Base-by-base conservation (phyloP, 768 basidiomycete species). In the Exidia glandulosa region DNA sequence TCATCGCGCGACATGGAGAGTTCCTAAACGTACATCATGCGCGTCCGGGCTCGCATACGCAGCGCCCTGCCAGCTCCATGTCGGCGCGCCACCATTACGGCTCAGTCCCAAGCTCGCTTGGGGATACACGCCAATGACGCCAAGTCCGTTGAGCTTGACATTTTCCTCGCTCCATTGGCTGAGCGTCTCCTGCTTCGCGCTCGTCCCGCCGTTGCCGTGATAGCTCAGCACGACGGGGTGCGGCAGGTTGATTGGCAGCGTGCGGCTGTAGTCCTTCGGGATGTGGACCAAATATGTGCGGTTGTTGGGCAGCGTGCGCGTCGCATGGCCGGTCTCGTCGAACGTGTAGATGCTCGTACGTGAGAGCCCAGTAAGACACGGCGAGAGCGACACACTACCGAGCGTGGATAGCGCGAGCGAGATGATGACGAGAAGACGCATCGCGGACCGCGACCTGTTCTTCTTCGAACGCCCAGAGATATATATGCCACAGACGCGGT, bases 201-300 rank as follows among this genome's bases (percentile, higher is more conserved):
- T 27, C 25, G 32, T 32, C 56, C 33, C 60, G 31, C 37, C 50
- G 34, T 32, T 32, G 5, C 61, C 61, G 32, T 62, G 61, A 37
- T 33, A 62, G 50, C 61, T 61, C 41, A 62, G 61, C 19, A 62
- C 60, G 23, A 62, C 25, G 10, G 61, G 25, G 34, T 61, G 60
- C 10, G 50, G 13, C 5, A n/a, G 19, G 25, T 29, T 45, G 61
- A 19, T n/a, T n/a, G n/a, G 12, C 2, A 45, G 23, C 16, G 16
- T 23, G 19, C 19, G 41, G 5, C 16, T 14, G 19, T 45, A 45
- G 41, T 45, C 41, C 6, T 45, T 45, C 16, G 41, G 41, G 19
- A 45, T 14, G 16, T 45, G 41, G 6, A 45, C 41, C 12, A 45
- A 6, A 45, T 45, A 45, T 14, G 19, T 45, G 41, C 41, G 41